phyloP scores from a whole-genome alignment of 2,329 filamentous ascomycete genomes.

The Didymella glomerata region DNA sequence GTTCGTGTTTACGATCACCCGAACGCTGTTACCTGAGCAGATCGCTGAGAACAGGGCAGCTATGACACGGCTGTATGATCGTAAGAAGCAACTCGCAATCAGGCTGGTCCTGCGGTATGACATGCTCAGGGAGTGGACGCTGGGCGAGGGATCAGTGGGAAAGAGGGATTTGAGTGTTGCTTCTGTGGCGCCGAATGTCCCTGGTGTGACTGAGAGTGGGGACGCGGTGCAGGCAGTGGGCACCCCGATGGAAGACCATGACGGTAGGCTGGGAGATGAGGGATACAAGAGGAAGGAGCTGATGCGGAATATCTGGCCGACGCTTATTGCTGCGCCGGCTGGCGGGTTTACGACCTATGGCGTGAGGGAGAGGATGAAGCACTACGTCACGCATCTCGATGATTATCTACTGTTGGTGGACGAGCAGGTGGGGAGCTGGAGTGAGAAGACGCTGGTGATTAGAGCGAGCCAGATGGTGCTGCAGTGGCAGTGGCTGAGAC shows the following conservation, averaged over 20 bases:
- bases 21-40: slow-evolving; percentile 39
- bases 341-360: slow-evolving; percentile 29
- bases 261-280: neutral
- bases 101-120: slow-evolving; percentile 39
- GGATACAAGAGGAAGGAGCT: slow-evolving; percentile 13
- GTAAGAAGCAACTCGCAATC: slow-evolving; percentile 30
- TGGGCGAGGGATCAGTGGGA: slow-evolving; percentile 14
- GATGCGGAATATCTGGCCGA: slow-evolving; percentile 35
- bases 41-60: slow-evolving; percentile 34
- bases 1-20: slow-evolving; percentile 35
- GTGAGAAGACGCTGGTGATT: slow-evolving; percentile 13
- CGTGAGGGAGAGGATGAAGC: slow-evolving; percentile 39
- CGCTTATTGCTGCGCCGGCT: slow-evolving; percentile 32
- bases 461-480: slow-evolving; percentile 26
- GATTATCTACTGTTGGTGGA: slow-evolving; percentile 33
- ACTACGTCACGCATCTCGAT: slow-evolving; percentile 42
- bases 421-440: slow-evolving; percentile 31
- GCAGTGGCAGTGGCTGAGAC: slow-evolving; percentile 43
- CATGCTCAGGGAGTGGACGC: slow-evolving; percentile 37
- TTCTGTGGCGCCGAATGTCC: slow-evolving; percentile 5
- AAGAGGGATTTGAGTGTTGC: slow-evolving; percentile 24
- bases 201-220: neutral
- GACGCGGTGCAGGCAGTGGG: neutral
- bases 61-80: slow-evolving; percentile 32
- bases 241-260: neutral